Percentiles rank a stretch among this genome's conserved stretches.
Conservation (phyloP, 225 moss, liverwort and hornwort species). For the Pseudoscleropodium purum region DNA sequence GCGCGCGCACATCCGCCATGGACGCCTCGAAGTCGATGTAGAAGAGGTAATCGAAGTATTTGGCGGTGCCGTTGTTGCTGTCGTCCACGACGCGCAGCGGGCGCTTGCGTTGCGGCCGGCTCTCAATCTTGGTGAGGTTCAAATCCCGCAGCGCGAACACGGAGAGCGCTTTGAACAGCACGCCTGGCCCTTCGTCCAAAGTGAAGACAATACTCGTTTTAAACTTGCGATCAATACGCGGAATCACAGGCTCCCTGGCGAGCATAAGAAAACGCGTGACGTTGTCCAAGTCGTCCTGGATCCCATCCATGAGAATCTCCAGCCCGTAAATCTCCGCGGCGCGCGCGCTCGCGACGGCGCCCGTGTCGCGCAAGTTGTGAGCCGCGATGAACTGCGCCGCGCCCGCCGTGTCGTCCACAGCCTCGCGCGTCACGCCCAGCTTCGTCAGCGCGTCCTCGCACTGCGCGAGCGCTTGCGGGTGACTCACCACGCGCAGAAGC, state of each 20-base stretch:
- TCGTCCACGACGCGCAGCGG: slow-evolving; percentile 92
- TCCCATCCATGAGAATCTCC: slow-evolving; percentile 81
- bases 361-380: slow-evolving; percentile 72
- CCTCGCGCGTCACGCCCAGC: slow-evolving; percentile 83
- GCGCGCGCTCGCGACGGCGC: slow-evolving; percentile 85
- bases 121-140: slow-evolving; percentile 93
- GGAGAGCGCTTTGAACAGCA: slow-evolving; percentile 84
- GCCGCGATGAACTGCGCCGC: slow-evolving; percentile 94
- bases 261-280: slow-evolving; percentile 95
- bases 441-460: slow-evolving; percentile 84
- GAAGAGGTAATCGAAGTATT: slow-evolving; percentile 72
- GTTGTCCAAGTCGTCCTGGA: slow-evolving; percentile 89
- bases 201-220: slow-evolving; percentile 98
- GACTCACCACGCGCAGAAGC: slow-evolving; percentile 78
- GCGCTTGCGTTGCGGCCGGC: slow-evolving; percentile 90
- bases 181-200: slow-evolving; percentile 86
- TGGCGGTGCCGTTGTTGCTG: slow-evolving; percentile 84
- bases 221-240: slow-evolving; percentile 74
- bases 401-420: slow-evolving; percentile 92
- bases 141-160: slow-evolving; percentile 75
- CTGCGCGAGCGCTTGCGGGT: slow-evolving; percentile 82
- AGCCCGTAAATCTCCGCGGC: slow-evolving; percentile 95
- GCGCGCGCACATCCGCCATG: slow-evolving; percentile 91
- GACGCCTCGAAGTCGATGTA: slow-evolving; percentile 97
- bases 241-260: slow-evolving; percentile 87